Base-by-base conservation (phyloP, 306 rosid species). In the Glycine soja region DNA sequence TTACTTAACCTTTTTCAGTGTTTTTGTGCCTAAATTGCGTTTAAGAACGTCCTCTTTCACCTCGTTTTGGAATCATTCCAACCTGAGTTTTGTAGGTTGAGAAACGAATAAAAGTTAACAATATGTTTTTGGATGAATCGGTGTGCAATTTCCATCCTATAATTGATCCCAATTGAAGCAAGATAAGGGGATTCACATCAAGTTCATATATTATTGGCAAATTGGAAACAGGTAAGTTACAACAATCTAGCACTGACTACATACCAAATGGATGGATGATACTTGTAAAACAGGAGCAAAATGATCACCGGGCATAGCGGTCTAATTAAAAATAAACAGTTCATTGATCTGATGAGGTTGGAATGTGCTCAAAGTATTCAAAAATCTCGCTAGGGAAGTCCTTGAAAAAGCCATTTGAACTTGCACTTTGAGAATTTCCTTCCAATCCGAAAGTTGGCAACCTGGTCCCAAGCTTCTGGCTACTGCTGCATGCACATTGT, bases 381-480 rank as follows among this genome's bases (percentile, higher is more conserved):
- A 91, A 80, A 64, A 88, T 77, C 15, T 91, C 92, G 16, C 64
- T 61, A 46, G 91, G 66, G 36, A 91, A 58, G 46, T 91, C 91
- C 42, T 90, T 80, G 36, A 88, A 91, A 50, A 80, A 80, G 38
- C 61, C 75, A 0, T 58, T 72, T 75, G 87, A 72, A 16, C 48
- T 70, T 63, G 80, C 9, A 72, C 54, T 80, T 45, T 66, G 83
- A 75, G 65, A 38, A 36, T 50, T 75, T 38, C 82, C 86, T 48
- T 74, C 86, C 13, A 57, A 1, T 66, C 86, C 30, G 30, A 24
- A 24, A 24, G 30, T 24, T 24, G 30, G 30, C 30, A 24, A 24
- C 30, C 30, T 24, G 30, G 30, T 24, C 30, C 30, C 86, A 68
- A 72, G 62, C 59, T 85, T 68, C 78, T 73, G 83, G 46, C 78